Conservation (phyloP, 768 basidiomycete species). For the Collybiopsis luxurians region DNA sequence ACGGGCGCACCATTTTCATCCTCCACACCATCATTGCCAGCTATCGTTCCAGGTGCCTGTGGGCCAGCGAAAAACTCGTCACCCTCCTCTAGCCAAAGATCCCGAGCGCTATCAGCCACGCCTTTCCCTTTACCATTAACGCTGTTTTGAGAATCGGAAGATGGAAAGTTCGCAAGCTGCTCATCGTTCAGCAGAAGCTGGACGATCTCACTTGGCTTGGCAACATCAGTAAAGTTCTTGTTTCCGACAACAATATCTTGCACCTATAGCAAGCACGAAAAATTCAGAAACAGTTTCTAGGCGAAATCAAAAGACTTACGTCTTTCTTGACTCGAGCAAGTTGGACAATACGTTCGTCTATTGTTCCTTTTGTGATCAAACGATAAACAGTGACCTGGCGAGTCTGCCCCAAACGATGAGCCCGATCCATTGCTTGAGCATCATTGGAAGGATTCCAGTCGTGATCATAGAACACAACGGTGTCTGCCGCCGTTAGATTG, state of each 20-base stretch:
- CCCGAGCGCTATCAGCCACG: conserved; percentile 44
- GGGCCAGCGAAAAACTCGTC: conserved; percentile 79
- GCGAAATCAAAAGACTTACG: conserved; percentile 39
- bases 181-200: conserved; percentile 93
- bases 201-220: conserved; percentile 96
- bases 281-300: conserved; percentile 1
- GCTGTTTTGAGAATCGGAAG: conserved; percentile 34
- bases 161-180: conserved; percentile 74
- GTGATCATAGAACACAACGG: conserved; percentile 93
- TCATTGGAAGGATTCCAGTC: conserved; percentile 98
- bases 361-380: conserved; percentile 89
- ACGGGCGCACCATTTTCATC: conserved; percentile 32
- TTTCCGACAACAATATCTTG: conserved; percentile 99
- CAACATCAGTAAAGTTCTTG: conserved; percentile 89
- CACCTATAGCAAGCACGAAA: conserved; percentile 51
- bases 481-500: conserved; percentile 94
- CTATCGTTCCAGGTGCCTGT: conserved; percentile 25
- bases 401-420: conserved; percentile 94
- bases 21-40: conserved; percentile 26
- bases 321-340: conserved; percentile 97
- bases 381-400: conserved; percentile 97
- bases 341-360: conserved; percentile 96
- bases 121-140: conserved; percentile 31
- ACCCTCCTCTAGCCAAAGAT: conserved; percentile 85
- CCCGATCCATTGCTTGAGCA: conserved; percentile 97